phyloP scores from a whole-genome alignment of 306 rosid species.

The Cucurbita maxima region DNA sequence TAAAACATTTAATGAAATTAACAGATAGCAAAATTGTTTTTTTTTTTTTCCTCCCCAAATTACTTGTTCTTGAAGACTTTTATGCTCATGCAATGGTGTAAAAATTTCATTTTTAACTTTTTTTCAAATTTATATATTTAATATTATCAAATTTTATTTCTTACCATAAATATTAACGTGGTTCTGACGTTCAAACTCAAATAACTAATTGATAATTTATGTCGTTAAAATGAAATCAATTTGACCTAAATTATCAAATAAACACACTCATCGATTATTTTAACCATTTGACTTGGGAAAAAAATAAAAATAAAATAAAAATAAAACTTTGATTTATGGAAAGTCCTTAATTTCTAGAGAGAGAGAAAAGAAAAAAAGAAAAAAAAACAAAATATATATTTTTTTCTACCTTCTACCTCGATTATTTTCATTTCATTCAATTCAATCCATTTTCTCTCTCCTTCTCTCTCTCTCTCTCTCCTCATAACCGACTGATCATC shows the following conservation, averaged over 20 bases:
- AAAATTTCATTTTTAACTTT: not conserved
- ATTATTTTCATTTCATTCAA: constrained; percentile 25
- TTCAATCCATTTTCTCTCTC: constrained; percentile 18
- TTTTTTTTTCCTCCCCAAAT: not conserved
- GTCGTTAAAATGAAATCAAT: not conserved
- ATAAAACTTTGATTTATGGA: not conserved
- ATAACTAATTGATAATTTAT: too few species aligned
- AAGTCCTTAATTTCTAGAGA: not conserved
- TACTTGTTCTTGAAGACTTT: not conserved
- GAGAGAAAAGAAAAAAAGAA: not conserved
- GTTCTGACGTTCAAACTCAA: too few species aligned
- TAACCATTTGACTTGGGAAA: not conserved
- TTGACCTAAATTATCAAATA: not conserved
- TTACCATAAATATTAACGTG: too few species aligned
- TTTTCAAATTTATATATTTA: not conserved
- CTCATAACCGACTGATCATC: constrained; percentile 2
- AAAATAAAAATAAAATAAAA: constrained; percentile 9
- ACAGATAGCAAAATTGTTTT: not conserved
- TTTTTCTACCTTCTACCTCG: not conserved
- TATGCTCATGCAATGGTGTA: not conserved
- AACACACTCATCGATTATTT: not conserved
- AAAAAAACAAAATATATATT: not conserved
- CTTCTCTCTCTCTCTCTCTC: constrained; percentile 17
- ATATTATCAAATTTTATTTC: not conserved
- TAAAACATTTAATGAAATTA: not conserved